phyloP scores from a whole-genome alignment of 2,329 filamentous ascomycete genomes.

The Chaetomium sp. region DNA sequence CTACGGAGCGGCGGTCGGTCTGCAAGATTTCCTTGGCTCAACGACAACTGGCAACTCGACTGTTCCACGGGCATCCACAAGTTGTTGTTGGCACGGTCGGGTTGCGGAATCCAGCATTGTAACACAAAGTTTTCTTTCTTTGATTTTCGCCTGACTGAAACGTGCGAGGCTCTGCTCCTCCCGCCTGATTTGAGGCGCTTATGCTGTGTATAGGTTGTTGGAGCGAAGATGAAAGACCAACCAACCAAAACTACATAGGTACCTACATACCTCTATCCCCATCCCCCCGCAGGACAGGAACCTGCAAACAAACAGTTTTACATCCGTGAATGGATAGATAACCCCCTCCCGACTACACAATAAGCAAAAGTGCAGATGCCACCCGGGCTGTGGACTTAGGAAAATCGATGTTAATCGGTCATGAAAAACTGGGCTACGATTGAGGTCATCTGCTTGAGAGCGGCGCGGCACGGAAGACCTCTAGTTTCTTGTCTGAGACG shows the following conservation, averaged over 20 bases:
- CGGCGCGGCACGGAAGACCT: neutral
- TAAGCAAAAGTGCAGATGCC: neutral
- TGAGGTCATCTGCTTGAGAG: neutral
- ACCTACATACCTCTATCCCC: too few species aligned
- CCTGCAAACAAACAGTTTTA: neutral
- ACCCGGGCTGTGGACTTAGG: neutral
- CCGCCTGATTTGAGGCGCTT: neutral
- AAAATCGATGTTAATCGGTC: neutral
- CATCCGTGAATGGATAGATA: neutral
- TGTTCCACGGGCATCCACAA: neutral
- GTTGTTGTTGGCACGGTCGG: constrained; percentile 1
- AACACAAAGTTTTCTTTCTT: neutral
- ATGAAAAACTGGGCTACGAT: neutral
- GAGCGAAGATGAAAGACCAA: neutral
- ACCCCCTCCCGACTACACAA: too few species aligned
- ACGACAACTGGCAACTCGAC: constrained; percentile 14
- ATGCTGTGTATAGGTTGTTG: neutral
- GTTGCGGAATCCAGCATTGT: neutral
- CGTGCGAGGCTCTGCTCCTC: neutral
- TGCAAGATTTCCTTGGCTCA: constrained; percentile 6
- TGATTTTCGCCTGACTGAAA: neutral
- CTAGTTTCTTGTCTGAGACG: neutral
- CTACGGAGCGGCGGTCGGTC: neutral
- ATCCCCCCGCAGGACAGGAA: too few species aligned
- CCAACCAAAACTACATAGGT: too few species aligned